Base-by-base conservation (phyloP, 163 green algal species). In the Scenedesmus sp. region DNA sequence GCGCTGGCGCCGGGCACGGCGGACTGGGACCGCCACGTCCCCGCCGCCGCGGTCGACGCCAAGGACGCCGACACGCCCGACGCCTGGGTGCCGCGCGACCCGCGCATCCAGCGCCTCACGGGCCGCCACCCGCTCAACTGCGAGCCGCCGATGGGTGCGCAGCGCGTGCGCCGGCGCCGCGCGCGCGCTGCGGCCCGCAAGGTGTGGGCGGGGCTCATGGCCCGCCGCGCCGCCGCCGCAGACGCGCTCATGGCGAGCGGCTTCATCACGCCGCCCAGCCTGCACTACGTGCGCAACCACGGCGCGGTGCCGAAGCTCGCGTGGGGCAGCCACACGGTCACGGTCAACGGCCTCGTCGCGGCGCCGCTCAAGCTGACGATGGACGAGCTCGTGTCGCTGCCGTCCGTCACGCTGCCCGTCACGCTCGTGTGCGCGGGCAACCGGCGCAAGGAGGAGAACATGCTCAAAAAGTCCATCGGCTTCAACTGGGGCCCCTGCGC, bases 401-500 rank as follows among this genome's bases (percentile, higher is more conserved):
- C 93, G 0, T 83, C 77, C 9, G 75, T 96, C 1, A 96, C 86
- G 7, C 71, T 98, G 14, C 94, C 93, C 1, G 82, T 89, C 36
- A 97, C 93, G 11, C 84, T 97, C 11, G 89, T 90, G 29, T 97
- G 93, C 79, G 72, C 90, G 64, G 93, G 93, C 29, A 98, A 98
- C 84, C 81, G 96, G 6, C 91, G 96, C 60, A 99, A 98, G 87
- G 96, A 99, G 84, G 86, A 98, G 86, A 99, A 99, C 86, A 98
- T 98, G 94, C 71, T 97, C 20, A 98, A 98, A 85, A 96, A 99
- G 91, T 95, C 89, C 10, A 98, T 97, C 26, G 96, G 96, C 22
- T 99, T 99, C 89, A 98, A 95, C 86, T 99, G 96, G 95, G 95
- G 95, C 4, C 84, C 93, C 69, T 82, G 90, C 62, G 85, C 92